Evolutionary conservation across 805 yeast genomes (phyloP).

Genomic region (Naumovozyma castellii): DNA sequence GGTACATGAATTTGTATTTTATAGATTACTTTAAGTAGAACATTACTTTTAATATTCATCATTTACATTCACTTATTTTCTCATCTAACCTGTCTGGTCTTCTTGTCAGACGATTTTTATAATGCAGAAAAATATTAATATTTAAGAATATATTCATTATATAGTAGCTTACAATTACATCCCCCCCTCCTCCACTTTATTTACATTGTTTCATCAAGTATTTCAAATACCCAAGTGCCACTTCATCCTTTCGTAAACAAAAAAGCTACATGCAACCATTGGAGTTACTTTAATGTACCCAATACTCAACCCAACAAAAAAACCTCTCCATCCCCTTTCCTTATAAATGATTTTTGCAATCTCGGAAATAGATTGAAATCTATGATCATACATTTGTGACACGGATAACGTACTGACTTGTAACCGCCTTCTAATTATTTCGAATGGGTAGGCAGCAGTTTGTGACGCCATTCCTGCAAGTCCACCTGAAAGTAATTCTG

Average conservation of each 20-base stretch:
- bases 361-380: conserved; percentile 26
- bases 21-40: not conserved
- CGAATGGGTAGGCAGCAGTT: conserved; percentile 94
- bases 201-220: too few species aligned
- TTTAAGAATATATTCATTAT: not conserved
- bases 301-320: conserved; percentile 87
- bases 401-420: conserved; percentile 82
- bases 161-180: too few species aligned
- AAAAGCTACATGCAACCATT: conserved; percentile 94
- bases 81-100: too few species aligned
- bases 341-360: conserved; percentile 46
- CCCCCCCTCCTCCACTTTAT: too few species aligned
- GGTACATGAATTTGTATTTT: too few species aligned
- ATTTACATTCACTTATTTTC: too few species aligned
- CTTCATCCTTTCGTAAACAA: conserved; percentile 85
- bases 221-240: conserved; percentile 51
- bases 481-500: conserved; percentile 90
- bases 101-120: not conserved
- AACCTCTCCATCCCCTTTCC: conserved; percentile 78
- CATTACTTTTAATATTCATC: not conserved
- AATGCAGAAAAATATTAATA: not conserved
- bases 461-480: conserved; percentile 92
- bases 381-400: conserved; percentile 38
- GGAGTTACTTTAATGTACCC: conserved; percentile 94
- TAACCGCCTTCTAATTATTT: conserved; percentile 87